Percentiles rank a stretch among this genome's conserved stretches.
These are phyloP conservation scores for Hymenoscyphus infarciens DNA, from an alignment of 2,329 filamentous ascomycete genomes.

Conservation along the genomic window DNA sequence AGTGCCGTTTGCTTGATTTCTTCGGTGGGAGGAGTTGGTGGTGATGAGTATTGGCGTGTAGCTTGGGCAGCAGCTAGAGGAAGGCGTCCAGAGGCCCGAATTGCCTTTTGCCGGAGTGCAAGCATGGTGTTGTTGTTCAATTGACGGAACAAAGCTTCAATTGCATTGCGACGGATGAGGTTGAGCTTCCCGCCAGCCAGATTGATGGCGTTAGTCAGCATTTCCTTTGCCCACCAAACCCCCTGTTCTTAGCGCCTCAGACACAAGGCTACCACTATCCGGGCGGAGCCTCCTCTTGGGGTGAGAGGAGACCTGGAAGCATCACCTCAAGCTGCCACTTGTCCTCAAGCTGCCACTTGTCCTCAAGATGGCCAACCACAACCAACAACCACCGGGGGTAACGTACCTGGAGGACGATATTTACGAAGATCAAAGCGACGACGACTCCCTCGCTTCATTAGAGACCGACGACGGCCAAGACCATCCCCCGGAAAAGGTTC, in stretches of 20 bases:
- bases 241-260: not conserved
- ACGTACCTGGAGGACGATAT: constrained; percentile 25
- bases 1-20: constrained; percentile 15
- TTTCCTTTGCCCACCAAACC: not conserved
- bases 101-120: constrained; percentile 33
- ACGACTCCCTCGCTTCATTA: constrained; percentile 33
- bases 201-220: constrained; percentile 13
- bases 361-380: constrained; percentile 29
- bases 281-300: not conserved
- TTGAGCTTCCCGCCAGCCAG: constrained; percentile 4
- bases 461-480: constrained; percentile 34
- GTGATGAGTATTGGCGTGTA: constrained; percentile 26
- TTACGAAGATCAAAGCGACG: constrained; percentile 26
- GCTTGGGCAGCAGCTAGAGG: constrained; percentile 19
- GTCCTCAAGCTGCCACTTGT: constrained; percentile 33
- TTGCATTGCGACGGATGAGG: constrained; percentile 17
- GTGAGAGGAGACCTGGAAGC: too few species aligned
- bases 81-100: constrained; percentile 28
- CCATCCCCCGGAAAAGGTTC: constrained; percentile 32
- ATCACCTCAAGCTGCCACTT: constrained; percentile 28
- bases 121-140: constrained; percentile 35
- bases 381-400: constrained; percentile 5
- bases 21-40: constrained; percentile 24
- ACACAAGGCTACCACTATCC: not conserved
- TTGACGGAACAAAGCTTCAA: constrained; percentile 18